phyloP scores from a whole-genome alignment of 345 rosid species.

The Eutrema japonicum region DNA sequence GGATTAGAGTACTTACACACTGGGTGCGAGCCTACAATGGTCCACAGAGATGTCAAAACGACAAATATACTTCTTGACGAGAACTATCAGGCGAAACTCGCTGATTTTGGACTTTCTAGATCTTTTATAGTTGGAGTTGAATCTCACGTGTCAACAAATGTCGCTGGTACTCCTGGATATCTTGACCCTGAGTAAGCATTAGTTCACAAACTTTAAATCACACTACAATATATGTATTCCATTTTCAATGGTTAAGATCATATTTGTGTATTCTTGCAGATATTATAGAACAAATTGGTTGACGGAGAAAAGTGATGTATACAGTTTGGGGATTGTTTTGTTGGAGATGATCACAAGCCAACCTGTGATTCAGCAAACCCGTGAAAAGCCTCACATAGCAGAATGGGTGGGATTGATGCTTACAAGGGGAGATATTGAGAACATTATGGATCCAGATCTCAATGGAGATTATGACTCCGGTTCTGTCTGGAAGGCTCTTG shows the following conservation, averaged over 20 bases:
- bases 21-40: conserved; percentile 51
- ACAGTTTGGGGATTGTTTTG: conserved; percentile 49
- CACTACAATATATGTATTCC: background rate
- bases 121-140: conserved; percentile 31
- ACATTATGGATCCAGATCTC: background rate
- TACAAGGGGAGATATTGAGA: background rate
- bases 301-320: conserved; percentile 50
- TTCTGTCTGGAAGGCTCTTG: conserved; percentile 31
- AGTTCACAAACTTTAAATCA: background rate
- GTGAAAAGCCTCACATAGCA: conserved; percentile 22
- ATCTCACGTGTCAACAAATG: conserved; percentile 22
- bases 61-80: conserved; percentile 49
- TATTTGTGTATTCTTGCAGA: conserved; percentile 23
- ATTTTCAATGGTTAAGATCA: background rate
- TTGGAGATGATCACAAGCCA: conserved; percentile 46
- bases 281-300: conserved; percentile 40
- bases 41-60: conserved; percentile 51
- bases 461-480: background rate
- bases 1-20: conserved; percentile 52
- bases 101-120: conserved; percentile 54
- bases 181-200: conserved; percentile 53
- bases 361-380: conserved; percentile 18
- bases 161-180: conserved; percentile 47
- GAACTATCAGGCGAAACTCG: conserved; percentile 41
- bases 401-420: conserved; percentile 19